Evolutionary conservation across 352 stramenopile species (phyloP).

Genomic region (Lagenidium giganteum): DNA sequence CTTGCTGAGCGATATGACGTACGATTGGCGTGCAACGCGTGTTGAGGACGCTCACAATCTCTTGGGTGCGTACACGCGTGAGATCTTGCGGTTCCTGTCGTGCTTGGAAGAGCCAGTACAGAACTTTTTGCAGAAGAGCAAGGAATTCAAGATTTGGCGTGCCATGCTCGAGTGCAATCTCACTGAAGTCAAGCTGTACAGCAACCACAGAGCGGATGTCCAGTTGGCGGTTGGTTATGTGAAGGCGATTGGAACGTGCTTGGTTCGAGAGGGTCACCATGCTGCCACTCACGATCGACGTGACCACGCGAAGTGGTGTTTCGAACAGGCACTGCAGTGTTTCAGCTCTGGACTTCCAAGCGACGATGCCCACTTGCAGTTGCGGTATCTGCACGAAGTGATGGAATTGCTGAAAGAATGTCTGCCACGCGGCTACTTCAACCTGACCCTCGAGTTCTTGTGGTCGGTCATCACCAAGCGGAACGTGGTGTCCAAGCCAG

Average conservation of each 20-base stretch:
- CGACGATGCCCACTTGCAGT: no score
- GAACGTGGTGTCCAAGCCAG: no score
- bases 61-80: conserved; percentile 44
- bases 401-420: conserved; percentile 67
- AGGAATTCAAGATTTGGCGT: conserved; percentile 59
- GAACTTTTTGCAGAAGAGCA: conserved; percentile 56
- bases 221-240: conserved; percentile 55
- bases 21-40: conserved; percentile 33
- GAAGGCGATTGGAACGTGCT: conserved; percentile 57
- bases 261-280: conserved; percentile 53
- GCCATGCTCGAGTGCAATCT: conserved; percentile 64
- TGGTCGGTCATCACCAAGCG: no score
- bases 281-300: conserved; percentile 26
- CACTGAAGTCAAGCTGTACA: conserved; percentile 36
- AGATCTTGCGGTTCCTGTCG: conserved; percentile 48
- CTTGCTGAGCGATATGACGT: conserved; percentile 28
- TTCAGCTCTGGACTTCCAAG: no score
- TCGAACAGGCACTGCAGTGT: conserved; percentile 65
- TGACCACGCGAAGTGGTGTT: conserved; percentile 46
- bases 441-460: conserved; percentile 54
- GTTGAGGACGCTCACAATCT: conserved; percentile 47
- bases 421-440: conserved; percentile 44
- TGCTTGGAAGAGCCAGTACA: conserved; percentile 52
- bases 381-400: conserved; percentile 62
- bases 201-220: conserved; percentile 23